A percentile compares a stretch with the other conserved stretches of the same genome.
These are phyloP conservation scores for Puccinia coronata DNA, from an alignment of 1,284 basidiomycete species.

Conservation along the genomic window DNA sequence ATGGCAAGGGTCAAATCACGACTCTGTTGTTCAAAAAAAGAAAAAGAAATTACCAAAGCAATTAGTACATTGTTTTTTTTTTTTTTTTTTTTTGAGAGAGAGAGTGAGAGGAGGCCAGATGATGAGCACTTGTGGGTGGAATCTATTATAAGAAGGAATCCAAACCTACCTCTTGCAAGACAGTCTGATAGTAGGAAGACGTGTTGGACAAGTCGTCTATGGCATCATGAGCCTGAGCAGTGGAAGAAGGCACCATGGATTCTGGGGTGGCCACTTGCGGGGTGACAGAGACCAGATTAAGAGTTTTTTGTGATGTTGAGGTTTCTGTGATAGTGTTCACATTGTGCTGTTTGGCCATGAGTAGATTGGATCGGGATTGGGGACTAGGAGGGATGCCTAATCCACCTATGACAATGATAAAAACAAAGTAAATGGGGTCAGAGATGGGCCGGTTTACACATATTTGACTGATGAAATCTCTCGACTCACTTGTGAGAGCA, in stretches of 20 bases:
- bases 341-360: not conserved
- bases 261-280: not conserved
- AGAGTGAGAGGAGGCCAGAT: too few species aligned
- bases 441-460: not conserved
- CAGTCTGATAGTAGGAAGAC: constrained; percentile 7
- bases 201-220: not conserved
- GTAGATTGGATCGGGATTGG: not conserved
- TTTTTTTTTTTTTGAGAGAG: too few species aligned
- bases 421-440: not conserved
- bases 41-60: too few species aligned
- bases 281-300: not conserved
- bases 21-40: not conserved
- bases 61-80: too few species aligned
- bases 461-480: not conserved
- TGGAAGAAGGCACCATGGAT: not conserved
- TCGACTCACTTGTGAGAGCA: constrained; percentile 13
- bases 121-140: not conserved
- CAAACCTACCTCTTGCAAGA: constrained; percentile 16
- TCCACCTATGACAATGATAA: not conserved
- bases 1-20: constrained; percentile 28
- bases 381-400: constrained; percentile 16
- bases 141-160: not conserved
- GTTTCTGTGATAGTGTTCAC: not conserved
- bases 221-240: not conserved
- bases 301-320: not conserved